Evolutionary conservation across 2,329 filamentous ascomycete species (phyloP), one percentile per base, ranked within the genome.

Genomic region (Zasmidium citrigriseum): DNA sequence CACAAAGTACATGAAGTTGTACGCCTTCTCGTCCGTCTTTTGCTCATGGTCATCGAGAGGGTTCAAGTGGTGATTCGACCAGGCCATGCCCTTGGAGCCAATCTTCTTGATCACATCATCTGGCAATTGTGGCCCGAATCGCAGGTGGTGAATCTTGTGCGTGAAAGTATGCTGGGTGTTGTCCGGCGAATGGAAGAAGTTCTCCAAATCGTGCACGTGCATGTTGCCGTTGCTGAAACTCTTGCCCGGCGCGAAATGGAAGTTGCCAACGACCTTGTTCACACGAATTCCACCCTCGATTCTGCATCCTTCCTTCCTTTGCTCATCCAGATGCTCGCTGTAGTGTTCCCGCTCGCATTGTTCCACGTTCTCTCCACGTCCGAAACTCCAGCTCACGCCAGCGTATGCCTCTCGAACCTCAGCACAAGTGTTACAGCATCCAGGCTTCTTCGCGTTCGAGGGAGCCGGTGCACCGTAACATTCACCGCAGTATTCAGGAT

Each of bases 1-100:
- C 77, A 99, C 83, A 76, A 99, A 99, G 81, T 99, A 99, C 91
- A 98, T 96, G 76, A 88, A 99, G 80, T 97, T 99, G 82, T 84
- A 97, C 64, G 89, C 89, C 66, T 91, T 85, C 70, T 97, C 92
- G 34, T 84, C 80, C 1, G 91, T 96, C 53, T 82, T 78, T 80
- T 98, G 92, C 63, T 83, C 79, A 2, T 89, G 90, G 54, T 84
- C 82, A 71, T 99, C 96, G 3, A 99, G 85, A 3, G 95, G 95
- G 76, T 98, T 97, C 66, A 91, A 77, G 75, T 98, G 92, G 77
- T 96, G 90, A 76, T 91, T 93, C 11, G 89, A 91, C 91, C 91
- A 96, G 60, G 80, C 83, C 71, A 77, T 80, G 10, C 76, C 74
- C 69, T 80, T 83, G 58, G 75, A 73, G 55, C 83, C 82, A 48